These are phyloP conservation scores for Diversispora eburnea DNA, from an alignment of 192 early-diverging fungal species.

Conservation along the genomic window DNA sequence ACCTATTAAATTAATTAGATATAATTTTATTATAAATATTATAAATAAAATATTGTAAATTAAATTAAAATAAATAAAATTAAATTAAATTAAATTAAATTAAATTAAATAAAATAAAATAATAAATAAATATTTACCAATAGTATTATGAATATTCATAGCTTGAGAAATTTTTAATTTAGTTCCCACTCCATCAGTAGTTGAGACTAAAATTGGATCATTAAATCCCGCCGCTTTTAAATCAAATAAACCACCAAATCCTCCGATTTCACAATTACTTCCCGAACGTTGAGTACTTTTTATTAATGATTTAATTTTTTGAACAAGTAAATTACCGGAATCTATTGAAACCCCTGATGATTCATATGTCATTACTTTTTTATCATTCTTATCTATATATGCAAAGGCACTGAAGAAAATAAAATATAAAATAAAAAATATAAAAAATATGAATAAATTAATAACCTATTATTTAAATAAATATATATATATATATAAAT, in stretches of 20 bases:
- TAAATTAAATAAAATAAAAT: background rate
- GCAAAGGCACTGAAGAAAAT: constrained; percentile 39
- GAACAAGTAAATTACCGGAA: constrained; percentile 91
- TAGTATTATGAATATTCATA: constrained; percentile 82
- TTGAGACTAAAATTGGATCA: constrained; percentile 94
- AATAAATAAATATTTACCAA: constrained; percentile 48
- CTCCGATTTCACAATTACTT: constrained; percentile 95
- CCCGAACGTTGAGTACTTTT: constrained; percentile 91
- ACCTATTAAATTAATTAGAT: constrained; percentile 16
- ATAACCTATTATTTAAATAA: no score
- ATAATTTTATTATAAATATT: no score
- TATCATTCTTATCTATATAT: constrained; percentile 36
- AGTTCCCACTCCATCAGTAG: constrained; percentile 98
- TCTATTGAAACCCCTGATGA: constrained; percentile 96
- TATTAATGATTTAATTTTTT: constrained; percentile 93
- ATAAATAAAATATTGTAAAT: no score
- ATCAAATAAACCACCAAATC: constrained; percentile 98
- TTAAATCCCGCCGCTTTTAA: constrained; percentile 86
- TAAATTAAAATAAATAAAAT: background rate
- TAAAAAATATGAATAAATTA: no score
- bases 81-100: background rate
- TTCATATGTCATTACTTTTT: constrained; percentile 79
- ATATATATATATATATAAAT: background rate
- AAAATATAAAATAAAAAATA: background rate
- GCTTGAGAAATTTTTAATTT: constrained; percentile 96